Percentiles rank a stretch among this genome's conserved stretches.
Conservation (phyloP, 1,284 basidiomycete genomes). For the Bondarzewia mesenterica region DNA sequence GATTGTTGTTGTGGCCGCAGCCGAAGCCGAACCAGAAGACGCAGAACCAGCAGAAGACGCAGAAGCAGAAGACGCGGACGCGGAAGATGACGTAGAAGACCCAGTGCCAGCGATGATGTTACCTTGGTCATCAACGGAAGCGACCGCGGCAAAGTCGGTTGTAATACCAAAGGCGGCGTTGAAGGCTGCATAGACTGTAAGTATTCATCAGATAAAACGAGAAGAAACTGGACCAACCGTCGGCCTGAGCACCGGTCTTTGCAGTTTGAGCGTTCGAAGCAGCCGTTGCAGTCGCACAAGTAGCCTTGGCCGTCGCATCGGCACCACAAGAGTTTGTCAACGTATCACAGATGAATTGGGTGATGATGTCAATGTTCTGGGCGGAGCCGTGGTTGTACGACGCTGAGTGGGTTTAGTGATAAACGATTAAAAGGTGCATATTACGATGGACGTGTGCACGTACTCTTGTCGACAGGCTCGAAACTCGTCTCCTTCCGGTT, state of each 20-base stretch:
- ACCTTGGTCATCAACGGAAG: conserved; percentile 31
- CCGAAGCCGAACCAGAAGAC: background rate
- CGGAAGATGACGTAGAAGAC: no score
- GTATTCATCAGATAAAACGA: background rate
- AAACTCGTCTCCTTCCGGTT: conserved; percentile 49
- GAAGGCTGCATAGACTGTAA: conserved; percentile 1
- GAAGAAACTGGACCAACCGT: conserved; percentile 19
- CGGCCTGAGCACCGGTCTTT: conserved; percentile 46
- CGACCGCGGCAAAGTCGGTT: conserved; percentile 25
- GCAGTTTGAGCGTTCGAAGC: conserved; percentile 31
- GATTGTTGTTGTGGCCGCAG: background rate
- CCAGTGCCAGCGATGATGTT: conserved; percentile 16
- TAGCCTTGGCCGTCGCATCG: conserved; percentile 41
- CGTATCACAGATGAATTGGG: conserved; percentile 46
- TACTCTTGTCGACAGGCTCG: conserved; percentile 36
- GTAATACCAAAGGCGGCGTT: conserved; percentile 5
- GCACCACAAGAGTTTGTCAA: conserved; percentile 44
- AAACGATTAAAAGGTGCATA: conserved; percentile 1
- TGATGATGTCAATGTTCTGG: conserved; percentile 46
- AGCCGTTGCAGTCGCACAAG: conserved; percentile 33
- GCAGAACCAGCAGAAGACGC: background rate
- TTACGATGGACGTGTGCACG: conserved; percentile 6
- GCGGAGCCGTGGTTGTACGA: conserved; percentile 46
- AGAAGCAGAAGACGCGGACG: no score
- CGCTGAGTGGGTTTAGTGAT: conserved; percentile 21